phyloP scores from a whole-genome alignment of 2,329 filamentous ascomycete genomes.

The Xylaria sp. region DNA sequence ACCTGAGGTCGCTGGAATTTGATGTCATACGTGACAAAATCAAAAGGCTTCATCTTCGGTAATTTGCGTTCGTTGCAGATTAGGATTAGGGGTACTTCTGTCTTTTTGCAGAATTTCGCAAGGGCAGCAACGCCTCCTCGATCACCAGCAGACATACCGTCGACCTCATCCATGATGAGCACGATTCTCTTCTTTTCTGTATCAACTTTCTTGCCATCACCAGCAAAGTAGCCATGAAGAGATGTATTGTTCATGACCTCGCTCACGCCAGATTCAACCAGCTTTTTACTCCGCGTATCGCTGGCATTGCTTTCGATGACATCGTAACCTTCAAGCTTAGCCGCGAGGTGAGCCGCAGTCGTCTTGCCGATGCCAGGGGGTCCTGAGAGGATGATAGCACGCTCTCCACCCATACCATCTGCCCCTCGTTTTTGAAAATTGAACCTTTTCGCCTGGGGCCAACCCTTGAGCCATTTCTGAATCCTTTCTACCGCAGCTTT shows the following conservation, averaged over 20 bases:
- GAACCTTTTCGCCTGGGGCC: conserved; percentile 80
- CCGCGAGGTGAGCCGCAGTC: conserved; percentile 93
- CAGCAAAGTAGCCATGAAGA: conserved; percentile 88
- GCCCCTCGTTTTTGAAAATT: conserved; percentile 85
- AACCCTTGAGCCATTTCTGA: conserved; percentile 85
- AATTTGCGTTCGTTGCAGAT: conserved; percentile 95
- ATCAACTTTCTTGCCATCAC: conserved; percentile 83
- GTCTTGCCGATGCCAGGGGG: conserved; percentile 98
- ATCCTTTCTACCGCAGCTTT: conserved; percentile 90
- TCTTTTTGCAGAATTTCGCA: conserved; percentile 94
- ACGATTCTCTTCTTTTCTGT: conserved; percentile 90
- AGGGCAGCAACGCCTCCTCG: conserved; percentile 94
- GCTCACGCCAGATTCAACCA: conserved; percentile 87
- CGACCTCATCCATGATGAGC: conserved; percentile 98
- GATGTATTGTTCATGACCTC: conserved; percentile 96
- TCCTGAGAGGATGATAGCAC: conserved; percentile 94
- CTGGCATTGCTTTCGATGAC: conserved; percentile 95
- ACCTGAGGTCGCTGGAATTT: conserved; percentile 89
- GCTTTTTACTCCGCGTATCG: conserved; percentile 93
- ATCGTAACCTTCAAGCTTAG: conserved; percentile 92
- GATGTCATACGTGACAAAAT: conserved; percentile 84
- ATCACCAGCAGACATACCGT: conserved; percentile 98
- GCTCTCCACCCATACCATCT: conserved; percentile 83
- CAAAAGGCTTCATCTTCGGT: conserved; percentile 99
- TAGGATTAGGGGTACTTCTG: conserved; percentile 91